Percentiles rank a stretch among this genome's conserved stretches.
These are phyloP conservation scores for Populus davidiana DNA, from an alignment of 345 rosid genomes.

Conservation along the genomic window DNA sequence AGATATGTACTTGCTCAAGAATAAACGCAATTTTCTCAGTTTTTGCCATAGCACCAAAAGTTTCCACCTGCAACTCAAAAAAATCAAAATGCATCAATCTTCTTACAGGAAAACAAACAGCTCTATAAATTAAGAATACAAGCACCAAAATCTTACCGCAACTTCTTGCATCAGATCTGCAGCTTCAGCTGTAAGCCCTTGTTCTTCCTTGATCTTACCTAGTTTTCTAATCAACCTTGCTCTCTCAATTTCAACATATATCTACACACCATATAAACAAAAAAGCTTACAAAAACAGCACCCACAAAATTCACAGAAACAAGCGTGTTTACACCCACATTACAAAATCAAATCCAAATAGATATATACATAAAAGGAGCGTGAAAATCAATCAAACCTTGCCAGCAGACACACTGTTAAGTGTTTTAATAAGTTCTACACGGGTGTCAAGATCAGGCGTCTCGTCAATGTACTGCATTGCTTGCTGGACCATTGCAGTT, in stretches of 20 bases:
- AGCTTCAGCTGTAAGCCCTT: constrained; percentile 86
- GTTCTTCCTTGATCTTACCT: constrained; percentile 90
- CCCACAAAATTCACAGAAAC: background rate
- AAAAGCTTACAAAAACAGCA: background rate
- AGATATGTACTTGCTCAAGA: constrained; percentile 69
- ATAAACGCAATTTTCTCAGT: constrained; percentile 95
- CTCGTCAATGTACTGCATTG: constrained; percentile 89
- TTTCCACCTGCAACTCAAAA: constrained; percentile 65
- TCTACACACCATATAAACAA: constrained; percentile 37
- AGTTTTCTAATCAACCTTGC: constrained; percentile 84
- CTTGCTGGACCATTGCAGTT: constrained; percentile 97
- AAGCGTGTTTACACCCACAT: background rate
- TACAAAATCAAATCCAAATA: background rate
- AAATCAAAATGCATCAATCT: constrained; percentile 9
- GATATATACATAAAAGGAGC: background rate
- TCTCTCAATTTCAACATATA: constrained; percentile 91
- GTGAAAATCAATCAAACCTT: constrained; percentile 56
- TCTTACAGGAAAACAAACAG: background rate
- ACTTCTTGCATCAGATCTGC: constrained; percentile 99
- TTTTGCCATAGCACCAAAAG: constrained; percentile 96
- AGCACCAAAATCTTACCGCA: constrained; percentile 54
- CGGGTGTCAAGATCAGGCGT: constrained; percentile 90
- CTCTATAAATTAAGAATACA: background rate
- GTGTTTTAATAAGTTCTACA: constrained; percentile 77
- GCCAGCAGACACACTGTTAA: constrained; percentile 82